A percentile compares a stretch with the other conserved stretches of the same genome.
These are phyloP conservation scores for Dittrichia graveolens DNA, from an alignment of 129 eudicot genomes.

Conservation along the genomic window DNA sequence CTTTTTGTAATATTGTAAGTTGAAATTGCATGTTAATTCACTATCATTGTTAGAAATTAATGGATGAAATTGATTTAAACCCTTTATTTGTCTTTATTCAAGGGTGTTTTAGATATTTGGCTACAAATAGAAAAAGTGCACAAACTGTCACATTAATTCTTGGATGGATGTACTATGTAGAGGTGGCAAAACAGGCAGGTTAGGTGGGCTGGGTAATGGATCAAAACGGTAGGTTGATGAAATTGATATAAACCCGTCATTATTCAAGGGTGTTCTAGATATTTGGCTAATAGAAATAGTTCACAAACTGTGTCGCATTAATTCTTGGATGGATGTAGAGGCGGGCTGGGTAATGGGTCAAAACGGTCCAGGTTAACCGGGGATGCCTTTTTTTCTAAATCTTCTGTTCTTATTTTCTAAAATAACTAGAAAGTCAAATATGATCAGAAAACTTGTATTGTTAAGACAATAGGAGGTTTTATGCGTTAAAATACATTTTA, in stretches of 20 bases:
- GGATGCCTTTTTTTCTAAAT: background rate
- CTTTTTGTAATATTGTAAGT: background rate
- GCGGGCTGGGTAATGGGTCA: background rate
- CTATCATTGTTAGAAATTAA: background rate
- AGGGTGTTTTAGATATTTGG: conserved; percentile 6
- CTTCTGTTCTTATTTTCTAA: background rate
- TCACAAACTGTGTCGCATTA: too few species aligned
- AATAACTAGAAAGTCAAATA: background rate
- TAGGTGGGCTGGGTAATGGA: background rate
- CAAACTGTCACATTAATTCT: background rate
- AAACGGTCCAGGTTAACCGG: background rate
- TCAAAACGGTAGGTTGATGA: background rate
- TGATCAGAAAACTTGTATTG: background rate
- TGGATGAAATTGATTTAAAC: background rate
- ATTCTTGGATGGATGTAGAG: background rate
- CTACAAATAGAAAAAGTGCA: background rate
- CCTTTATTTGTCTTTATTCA: conserved; percentile 9
- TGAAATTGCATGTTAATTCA: background rate
- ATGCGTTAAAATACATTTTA: background rate
- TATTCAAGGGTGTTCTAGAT: too few species aligned
- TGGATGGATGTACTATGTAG: conserved; percentile 10
- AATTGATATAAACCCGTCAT: background rate
- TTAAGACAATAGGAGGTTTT: background rate
- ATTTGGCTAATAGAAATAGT: too few species aligned
- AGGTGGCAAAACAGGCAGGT: background rate